Percentiles rank a stretch among this genome's conserved stretches.
Evolutionary conservation across 306 rosid species (phyloP).

Genomic region (Quercus parvula): DNA sequence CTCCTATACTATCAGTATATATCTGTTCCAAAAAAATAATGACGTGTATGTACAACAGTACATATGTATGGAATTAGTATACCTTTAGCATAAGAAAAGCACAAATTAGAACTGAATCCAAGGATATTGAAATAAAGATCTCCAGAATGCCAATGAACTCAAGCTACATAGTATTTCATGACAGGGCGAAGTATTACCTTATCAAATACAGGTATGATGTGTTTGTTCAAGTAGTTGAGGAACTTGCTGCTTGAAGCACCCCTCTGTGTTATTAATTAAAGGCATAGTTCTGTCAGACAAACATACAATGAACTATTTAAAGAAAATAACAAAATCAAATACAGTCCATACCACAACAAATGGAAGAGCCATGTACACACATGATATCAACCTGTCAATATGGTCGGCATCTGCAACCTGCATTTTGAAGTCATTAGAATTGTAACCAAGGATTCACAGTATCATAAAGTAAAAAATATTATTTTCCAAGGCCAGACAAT

Average conservation of each 20-base stretch:
- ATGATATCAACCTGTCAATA: slow-evolving; percentile 88
- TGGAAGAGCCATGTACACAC: slow-evolving; percentile 93
- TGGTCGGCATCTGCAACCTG: slow-evolving; percentile 93
- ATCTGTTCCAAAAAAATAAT: background rate
- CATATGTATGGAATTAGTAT: background rate
- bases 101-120: background rate
- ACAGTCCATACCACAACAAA: slow-evolving; percentile 71
- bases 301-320: background rate
- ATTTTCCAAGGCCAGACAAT: background rate
- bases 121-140: background rate
- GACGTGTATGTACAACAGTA: background rate
- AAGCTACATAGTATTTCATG: background rate
- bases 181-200: slow-evolving; percentile 53
- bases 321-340: slow-evolving; percentile 1
- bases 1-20: background rate
- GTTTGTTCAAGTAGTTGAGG: slow-evolving; percentile 71
- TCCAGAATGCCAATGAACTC: background rate
- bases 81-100: background rate
- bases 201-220: slow-evolving; percentile 84
- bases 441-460: background rate
- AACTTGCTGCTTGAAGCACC: slow-evolving; percentile 97
- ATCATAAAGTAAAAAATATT: background rate
- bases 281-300: slow-evolving; percentile 7
- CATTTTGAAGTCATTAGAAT: slow-evolving; percentile 18
- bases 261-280: slow-evolving; percentile 43